These are phyloP conservation scores for Leptographium galeiforme DNA, from an alignment of 2,329 filamentous ascomycete species.

Conservation along the genomic window DNA sequence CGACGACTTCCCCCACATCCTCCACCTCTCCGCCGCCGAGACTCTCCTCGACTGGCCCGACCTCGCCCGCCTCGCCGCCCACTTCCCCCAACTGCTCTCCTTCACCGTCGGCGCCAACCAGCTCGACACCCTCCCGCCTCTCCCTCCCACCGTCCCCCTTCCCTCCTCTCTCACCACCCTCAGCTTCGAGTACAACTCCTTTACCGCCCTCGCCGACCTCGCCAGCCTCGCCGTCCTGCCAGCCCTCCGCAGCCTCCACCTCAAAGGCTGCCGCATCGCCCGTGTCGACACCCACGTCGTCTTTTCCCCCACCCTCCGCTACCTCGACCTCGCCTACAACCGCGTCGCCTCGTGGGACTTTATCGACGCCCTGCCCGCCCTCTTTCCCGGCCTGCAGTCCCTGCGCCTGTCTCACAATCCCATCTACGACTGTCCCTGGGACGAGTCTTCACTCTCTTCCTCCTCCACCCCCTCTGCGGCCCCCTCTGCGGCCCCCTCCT, in stretches of 20 bases:
- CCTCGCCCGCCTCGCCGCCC: conserved; percentile 37
- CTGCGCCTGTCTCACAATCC: conserved; percentile 81
- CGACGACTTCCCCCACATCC: conserved; percentile 29
- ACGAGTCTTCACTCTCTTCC: conserved; percentile 14
- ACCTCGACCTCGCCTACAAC: conserved; percentile 65
- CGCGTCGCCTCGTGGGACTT: conserved; percentile 56
- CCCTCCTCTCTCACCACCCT: conserved; percentile 44
- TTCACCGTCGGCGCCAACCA: conserved; percentile 46
- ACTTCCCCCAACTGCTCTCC: conserved; percentile 37
- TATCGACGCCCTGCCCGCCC: conserved; percentile 50
- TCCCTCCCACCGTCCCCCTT: conserved; percentile 26
- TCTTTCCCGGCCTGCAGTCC: conserved; percentile 60
- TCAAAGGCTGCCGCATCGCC: conserved; percentile 66
- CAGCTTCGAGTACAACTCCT: conserved; percentile 59
- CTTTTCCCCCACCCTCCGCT: conserved; percentile 42
- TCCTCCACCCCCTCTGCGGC: background rate
- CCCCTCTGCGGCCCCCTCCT: conserved; percentile 17
- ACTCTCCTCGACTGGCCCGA: conserved; percentile 54
- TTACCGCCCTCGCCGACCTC: conserved; percentile 46
- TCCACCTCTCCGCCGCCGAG: conserved; percentile 52
- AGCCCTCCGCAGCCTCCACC: conserved; percentile 45
- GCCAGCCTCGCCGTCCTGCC: conserved; percentile 35
- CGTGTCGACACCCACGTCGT: conserved; percentile 20
- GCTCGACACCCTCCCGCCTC: conserved; percentile 34
- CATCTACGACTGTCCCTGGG: conserved; percentile 46